phyloP scores from a whole-genome alignment of 2,329 filamentous ascomycete genomes.

The Dryadomyces quercivorus region DNA sequence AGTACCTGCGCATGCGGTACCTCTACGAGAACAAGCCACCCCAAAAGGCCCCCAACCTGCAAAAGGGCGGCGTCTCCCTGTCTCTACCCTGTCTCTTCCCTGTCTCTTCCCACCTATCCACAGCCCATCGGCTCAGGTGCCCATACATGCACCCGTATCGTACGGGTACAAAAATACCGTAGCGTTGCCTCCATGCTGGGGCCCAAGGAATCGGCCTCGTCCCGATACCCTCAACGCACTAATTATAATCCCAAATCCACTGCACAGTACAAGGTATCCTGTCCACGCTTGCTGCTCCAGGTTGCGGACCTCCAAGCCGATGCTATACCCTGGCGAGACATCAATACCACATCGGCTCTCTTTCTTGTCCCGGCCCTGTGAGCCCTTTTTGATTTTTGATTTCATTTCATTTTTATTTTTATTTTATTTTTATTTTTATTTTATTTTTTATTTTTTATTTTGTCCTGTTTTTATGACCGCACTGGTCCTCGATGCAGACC shows the following conservation, averaged over 20 bases:
- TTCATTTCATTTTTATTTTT: no score
- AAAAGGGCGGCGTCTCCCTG: no score
- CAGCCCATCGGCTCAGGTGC: background rate
- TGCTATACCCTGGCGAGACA: background rate
- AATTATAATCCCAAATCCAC: background rate
- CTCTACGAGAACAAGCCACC: no score
- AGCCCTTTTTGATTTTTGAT: background rate
- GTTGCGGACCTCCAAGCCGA: background rate
- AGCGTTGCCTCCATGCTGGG: background rate
- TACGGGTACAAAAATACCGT: background rate
- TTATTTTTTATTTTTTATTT: no score
- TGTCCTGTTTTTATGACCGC: background rate
- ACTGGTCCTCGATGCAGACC: background rate
- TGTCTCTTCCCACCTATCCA: background rate
- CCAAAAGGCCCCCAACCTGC: no score
- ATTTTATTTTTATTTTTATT: no score
- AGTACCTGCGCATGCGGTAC: no score
- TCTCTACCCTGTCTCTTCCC: no score
- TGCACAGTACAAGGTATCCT: background rate
- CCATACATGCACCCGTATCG: background rate
- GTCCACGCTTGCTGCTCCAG: background rate
- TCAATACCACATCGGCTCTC: background rate
- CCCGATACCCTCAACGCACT: background rate
- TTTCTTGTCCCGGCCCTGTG: background rate
- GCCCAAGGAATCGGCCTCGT: background rate